Base-by-base conservation (phyloP, 176 grass and related monocot genomes). In the Poa pratensis region DNA sequence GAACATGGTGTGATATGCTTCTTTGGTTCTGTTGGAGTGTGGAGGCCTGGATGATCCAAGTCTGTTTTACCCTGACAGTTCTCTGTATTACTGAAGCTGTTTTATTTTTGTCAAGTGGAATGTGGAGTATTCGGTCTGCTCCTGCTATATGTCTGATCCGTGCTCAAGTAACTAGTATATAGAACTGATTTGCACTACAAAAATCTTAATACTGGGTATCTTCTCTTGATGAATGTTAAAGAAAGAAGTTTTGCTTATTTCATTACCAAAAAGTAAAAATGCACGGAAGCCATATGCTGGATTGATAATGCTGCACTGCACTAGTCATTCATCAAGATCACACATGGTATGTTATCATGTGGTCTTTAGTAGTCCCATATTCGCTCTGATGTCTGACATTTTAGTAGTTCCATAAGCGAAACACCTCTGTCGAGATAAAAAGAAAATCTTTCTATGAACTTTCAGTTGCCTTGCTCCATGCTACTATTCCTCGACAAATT, bases 1-100 rank as follows among this genome's bases (percentile, higher is more conserved):
- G 52, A 62, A 9, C 79, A 89, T 18, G 60, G 63, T 51, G 43
- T 59, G 61, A 10, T 24, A 65, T 87, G 69, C 39, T 85, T 80
- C 16, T 22, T 77, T 59, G 39, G 70, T 85, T 72, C 66, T 37
- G 20, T 52, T 86, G 46, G 59, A 73, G 73, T 9, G 11, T 27
- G 52, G 42, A 77, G 22, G 23, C 45, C 35, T 62, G 35, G 58
- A 48, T 18, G 23, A 82, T 24, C 8, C 53, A 54, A 55, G 19
- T 55, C 13, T 0, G 66, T 23, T 83, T 79, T 78, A 22, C 46
- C 75, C 81, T 32, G 45, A 63, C 69, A 22, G 19, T 40, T 46
- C 10, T 50, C 75, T 48, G 72, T 2, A 52, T 52, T 24, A 48
- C 53, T 54, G 40, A 51, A 70, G 15, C 20, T 60, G 37, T 5